Conservation (phyloP, 352 stramenopile genomes). For the Globisporangium megalacanthum region DNA sequence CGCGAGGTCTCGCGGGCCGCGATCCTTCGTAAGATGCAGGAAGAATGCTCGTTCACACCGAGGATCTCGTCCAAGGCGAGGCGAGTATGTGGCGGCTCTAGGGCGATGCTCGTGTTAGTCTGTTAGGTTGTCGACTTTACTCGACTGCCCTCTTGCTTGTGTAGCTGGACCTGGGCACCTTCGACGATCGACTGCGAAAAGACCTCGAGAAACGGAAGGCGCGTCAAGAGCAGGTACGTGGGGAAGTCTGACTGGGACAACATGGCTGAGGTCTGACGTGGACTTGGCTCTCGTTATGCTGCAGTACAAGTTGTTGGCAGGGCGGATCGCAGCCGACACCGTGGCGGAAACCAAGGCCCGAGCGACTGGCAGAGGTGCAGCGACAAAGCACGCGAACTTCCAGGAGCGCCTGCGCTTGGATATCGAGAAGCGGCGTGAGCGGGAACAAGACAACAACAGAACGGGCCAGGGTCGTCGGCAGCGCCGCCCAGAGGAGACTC, state of each 20-base stretch:
- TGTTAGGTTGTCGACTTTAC: not conserved
- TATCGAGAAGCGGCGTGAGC: conserved; percentile 33
- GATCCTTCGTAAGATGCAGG: conserved; percentile 46
- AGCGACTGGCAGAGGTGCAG: not conserved
- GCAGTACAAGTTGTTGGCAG: conserved; percentile 4
- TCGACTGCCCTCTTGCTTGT: not conserved
- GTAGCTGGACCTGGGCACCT: conserved; percentile 38
- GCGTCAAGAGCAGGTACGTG: conserved; percentile 12
- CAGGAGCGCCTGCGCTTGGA: conserved; percentile 38
- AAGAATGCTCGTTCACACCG: conserved; percentile 52
- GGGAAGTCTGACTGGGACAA: too few species aligned
- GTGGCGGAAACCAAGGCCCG: not conserved
- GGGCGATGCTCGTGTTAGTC: too few species aligned
- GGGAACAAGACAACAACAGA: conserved; percentile 8
- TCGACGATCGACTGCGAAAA: conserved; percentile 50
- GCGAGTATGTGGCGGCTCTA: conserved; percentile 10
- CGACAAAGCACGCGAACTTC: conserved; percentile 20
- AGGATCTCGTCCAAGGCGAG: conserved; percentile 39
- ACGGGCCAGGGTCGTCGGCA: not conserved
- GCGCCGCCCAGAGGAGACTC: not conserved
- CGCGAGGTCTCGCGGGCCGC: conserved; percentile 39
- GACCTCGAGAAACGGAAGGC: conserved; percentile 44
- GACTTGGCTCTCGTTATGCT: too few species aligned
- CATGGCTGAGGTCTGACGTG: not conserved
- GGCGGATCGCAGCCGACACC: not conserved